Percentiles rank a stretch among this genome's conserved stretches.
Conservation (phyloP, 73 alveolate genomes). For the Blepharisma stoltei region DNA sequence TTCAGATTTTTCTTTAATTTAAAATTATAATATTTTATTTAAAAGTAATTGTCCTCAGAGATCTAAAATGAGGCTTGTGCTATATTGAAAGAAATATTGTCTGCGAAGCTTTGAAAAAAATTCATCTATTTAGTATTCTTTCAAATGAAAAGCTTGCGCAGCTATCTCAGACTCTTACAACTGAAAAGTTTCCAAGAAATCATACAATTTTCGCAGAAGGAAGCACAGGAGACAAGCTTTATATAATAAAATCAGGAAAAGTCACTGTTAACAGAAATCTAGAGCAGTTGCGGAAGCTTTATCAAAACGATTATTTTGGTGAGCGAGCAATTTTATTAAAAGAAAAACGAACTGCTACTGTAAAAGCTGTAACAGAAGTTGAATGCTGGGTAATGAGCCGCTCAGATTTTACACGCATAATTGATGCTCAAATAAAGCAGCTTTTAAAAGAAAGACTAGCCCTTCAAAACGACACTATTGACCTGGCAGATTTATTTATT, state of each 20-base stretch:
- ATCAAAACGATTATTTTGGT: conserved; percentile 1
- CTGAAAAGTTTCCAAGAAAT: background rate
- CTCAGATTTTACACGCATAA: background rate
- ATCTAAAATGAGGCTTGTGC: too few species aligned
- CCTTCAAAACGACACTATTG: background rate
- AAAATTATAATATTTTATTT: too few species aligned
- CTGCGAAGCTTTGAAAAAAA: background rate
- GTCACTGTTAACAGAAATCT: background rate
- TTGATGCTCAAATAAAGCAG: conserved; percentile 1
- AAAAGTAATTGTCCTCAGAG: too few species aligned
- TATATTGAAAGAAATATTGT: background rate
- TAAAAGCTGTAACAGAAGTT: background rate
- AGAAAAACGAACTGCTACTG: background rate
- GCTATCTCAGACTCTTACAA: background rate
- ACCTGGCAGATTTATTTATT: background rate
- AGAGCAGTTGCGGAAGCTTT: background rate
- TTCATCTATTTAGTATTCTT: background rate
- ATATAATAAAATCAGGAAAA: conserved; percentile 3
- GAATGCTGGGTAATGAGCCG: conserved; percentile 1
- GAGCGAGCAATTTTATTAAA: conserved; percentile 12
- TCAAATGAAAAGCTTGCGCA: background rate
- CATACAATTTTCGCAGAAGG: background rate
- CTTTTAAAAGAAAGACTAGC: background rate
- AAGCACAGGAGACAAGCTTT: background rate
- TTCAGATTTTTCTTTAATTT: too few species aligned